These are phyloP conservation scores for Solanum acaule DNA, from an alignment of 257 asterid genomes.

Conservation along the genomic window DNA sequence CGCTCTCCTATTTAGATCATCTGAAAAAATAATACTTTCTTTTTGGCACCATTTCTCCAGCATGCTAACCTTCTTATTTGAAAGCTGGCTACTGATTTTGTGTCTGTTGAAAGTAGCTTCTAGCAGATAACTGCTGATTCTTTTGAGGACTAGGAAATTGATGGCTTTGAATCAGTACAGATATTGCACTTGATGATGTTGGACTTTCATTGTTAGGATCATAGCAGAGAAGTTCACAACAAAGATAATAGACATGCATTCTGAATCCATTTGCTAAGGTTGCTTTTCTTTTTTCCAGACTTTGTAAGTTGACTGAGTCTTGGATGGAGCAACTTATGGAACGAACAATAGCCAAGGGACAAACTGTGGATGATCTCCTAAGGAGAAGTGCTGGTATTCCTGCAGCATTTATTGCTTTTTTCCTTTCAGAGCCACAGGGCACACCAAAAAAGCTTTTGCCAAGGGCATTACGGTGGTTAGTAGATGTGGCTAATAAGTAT, in stretches of 20 bases:
- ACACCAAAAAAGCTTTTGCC: slow-evolving; percentile 90
- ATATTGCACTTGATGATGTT: not conserved
- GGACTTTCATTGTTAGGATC: not conserved
- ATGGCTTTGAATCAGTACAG: not conserved
- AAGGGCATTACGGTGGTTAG: slow-evolving; percentile 78
- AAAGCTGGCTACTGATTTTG: not conserved
- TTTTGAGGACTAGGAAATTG: not conserved
- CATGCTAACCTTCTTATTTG: not conserved
- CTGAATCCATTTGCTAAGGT: slow-evolving; percentile 12
- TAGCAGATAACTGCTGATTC: not conserved
- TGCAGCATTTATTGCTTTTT: slow-evolving; percentile 91
- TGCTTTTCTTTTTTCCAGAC: slow-evolving; percentile 40
- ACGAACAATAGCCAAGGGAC: slow-evolving; percentile 82
- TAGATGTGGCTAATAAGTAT: slow-evolving; percentile 51
- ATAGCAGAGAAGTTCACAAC: not conserved
- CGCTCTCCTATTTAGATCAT: not conserved
- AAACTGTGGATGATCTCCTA: slow-evolving; percentile 89
- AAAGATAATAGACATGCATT: not conserved
- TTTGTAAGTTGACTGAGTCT: slow-evolving; percentile 72
- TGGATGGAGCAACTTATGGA: slow-evolving; percentile 98
- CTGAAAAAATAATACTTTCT: not conserved
- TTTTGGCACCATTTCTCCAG: not conserved
- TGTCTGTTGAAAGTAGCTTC: not conserved
- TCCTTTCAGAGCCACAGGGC: slow-evolving; percentile 96
- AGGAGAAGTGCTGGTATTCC: slow-evolving; percentile 99